Percentiles rank a stretch among this genome's conserved stretches.
These are phyloP conservation scores for Pseudogymnoascus sp. DNA, from an alignment of 2,329 filamentous ascomycete species.

Conservation along the genomic window DNA sequence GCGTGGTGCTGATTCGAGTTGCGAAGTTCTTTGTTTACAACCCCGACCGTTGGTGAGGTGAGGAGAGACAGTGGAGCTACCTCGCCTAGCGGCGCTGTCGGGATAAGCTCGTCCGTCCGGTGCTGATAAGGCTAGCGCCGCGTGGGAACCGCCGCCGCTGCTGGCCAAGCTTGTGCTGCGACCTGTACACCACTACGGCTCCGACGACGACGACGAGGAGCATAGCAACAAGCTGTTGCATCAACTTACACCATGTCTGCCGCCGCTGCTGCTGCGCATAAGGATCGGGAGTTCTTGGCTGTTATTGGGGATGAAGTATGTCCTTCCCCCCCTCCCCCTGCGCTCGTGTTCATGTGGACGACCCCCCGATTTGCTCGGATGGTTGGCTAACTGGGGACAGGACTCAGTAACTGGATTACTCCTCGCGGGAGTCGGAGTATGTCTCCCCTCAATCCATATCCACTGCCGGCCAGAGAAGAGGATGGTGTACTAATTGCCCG, in stretches of 20 bases:
- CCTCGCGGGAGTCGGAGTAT: slow-evolving; percentile 88
- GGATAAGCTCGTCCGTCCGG: neutral
- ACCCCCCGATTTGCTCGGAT: neutral
- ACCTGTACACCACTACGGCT: too few relatives aligned
- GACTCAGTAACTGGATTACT: slow-evolving; percentile 93
- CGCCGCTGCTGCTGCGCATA: slow-evolving; percentile 49
- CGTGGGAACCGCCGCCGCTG: neutral
- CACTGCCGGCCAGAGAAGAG: neutral
- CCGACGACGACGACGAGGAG: too few relatives aligned
- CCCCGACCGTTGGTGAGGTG: neutral
- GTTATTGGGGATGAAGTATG: slow-evolving; percentile 93
- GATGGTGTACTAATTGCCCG: too few relatives aligned
- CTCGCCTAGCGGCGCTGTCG: neutral
- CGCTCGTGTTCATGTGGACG: too few relatives aligned
- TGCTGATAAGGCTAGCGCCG: neutral
- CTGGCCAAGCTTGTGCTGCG: too few relatives aligned
- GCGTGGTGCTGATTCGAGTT: neutral
- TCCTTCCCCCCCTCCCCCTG: neutral
- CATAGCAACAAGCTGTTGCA: too few relatives aligned
- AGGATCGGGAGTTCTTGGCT: slow-evolving; percentile 90
- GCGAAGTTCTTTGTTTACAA: neutral
- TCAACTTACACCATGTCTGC: slow-evolving; percentile 40
- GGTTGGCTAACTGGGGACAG: slow-evolving; percentile 40
- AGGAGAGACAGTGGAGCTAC: neutral
- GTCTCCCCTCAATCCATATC: too few relatives aligned